Percentiles rank a stretch among this genome's conserved stretches.
Conservation (phyloP, 1,139 yeast genomes). For the Yamadazyma diddensiae region DNA sequence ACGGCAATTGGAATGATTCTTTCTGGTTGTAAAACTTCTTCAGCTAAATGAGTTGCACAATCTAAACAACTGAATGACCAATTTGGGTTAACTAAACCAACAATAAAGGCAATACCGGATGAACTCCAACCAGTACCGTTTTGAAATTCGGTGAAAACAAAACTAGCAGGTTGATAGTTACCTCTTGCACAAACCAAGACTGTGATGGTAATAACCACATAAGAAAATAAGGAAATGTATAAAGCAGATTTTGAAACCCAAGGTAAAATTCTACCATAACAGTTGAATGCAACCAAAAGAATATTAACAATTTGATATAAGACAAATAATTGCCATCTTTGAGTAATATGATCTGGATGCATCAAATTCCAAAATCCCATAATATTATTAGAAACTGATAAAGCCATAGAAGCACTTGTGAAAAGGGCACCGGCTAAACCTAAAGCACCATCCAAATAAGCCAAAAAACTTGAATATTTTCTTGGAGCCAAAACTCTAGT, state of each 20-base stretch:
- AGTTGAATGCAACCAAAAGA: conserved; percentile 33
- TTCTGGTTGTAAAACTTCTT: conserved; percentile 37
- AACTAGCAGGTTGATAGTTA: conserved; percentile 32
- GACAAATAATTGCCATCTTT: conserved; percentile 54
- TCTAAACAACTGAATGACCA: conserved; percentile 46
- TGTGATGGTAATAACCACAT: conserved; percentile 33
- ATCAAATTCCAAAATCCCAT: conserved; percentile 49
- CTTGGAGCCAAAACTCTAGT: conserved; percentile 53
- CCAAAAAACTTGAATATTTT: conserved; percentile 43
- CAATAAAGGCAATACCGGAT: conserved; percentile 42
- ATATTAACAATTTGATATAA: conserved; percentile 41
- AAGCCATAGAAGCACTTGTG: conserved; percentile 53
- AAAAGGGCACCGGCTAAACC: conserved; percentile 60
- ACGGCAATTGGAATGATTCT: conserved; percentile 42
- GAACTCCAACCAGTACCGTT: conserved; percentile 42
- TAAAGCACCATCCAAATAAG: conserved; percentile 53
- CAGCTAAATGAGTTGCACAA: conserved; percentile 43
- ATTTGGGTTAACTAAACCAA: conserved; percentile 42
- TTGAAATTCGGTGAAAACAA: conserved; percentile 36
- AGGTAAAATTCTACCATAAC: conserved; percentile 37
- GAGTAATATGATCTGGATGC: conserved; percentile 40
- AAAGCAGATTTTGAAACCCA: conserved; percentile 33
- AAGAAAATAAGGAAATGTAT: conserved; percentile 36
- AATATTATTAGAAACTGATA: conserved; percentile 46
- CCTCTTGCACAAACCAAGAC: conserved; percentile 39